Evolutionary conservation across 169 alveolate genomes (phyloP), one percentile per base, ranked within the genome.

Genomic region (Cryptosporidium felis): DNA sequence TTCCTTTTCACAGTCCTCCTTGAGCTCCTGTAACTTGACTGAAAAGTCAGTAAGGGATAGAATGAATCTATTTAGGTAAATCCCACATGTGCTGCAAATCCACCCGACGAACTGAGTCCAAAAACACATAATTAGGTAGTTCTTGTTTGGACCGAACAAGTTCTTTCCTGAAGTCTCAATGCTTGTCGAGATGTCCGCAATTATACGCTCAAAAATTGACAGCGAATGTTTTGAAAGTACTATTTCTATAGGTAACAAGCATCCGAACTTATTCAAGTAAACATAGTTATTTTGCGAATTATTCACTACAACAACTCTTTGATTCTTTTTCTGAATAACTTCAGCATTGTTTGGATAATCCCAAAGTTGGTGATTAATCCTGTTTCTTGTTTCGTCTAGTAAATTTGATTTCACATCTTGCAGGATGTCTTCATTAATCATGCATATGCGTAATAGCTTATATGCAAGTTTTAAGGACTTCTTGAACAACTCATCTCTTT

Each of bases 101-200:
- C 85, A 74, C 10, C 74, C 47, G 23, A 74, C 30, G 26, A 49
- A 74, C 26, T 74, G 85, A 53, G 56, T 53, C 65, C 85, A 36
- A 16, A 38, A 56, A 53, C 85, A 74, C 5, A 74, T 38, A 23
- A 36, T 30, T 5, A 74, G 44, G 14, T 49, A 74, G 56, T 56
- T 38, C 49, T 47, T 32, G 3, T 32, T 32, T 9, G 26, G 18
- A 61, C 16, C 16, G 4, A 53, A 40, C 9, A 56, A 36, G 8
- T 14, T 10, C 40, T 6, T 74, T 18, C 65, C 65, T 18, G 67
- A 49, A 21, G 5, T 14, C 6, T 74, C 85, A 9, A 74, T 74
- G 32, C 74, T 36, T 9, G 12, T 23, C 14, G 74, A 74, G 4
- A 74, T 18, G n/a, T 12, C 18, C 28, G 38, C 56, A 21, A 53